Conservation (phyloP, 2,329 filamentous ascomycete species). For the Sclerotinia sclerotiorum region DNA sequence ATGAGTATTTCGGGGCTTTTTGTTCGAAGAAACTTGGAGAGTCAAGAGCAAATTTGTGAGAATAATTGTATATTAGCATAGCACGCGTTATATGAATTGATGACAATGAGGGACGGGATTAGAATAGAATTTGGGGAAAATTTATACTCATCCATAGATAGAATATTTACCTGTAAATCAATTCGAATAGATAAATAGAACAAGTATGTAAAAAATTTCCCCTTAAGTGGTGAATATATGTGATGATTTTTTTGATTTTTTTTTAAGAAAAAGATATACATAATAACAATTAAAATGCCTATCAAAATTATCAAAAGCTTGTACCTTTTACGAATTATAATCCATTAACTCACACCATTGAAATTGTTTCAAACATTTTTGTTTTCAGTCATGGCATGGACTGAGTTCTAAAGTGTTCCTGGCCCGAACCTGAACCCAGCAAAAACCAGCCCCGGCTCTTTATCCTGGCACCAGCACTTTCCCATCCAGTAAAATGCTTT, state of each 20-base stretch:
- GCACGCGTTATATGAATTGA: neutral
- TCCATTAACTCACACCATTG: too few relatives aligned
- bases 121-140: neutral
- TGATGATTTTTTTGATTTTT: too few relatives aligned
- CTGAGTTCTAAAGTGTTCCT: neutral
- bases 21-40: slow-evolving; percentile 58
- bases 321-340: too few relatives aligned
- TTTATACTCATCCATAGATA: neutral
- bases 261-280: too few relatives aligned
- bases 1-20: slow-evolving; percentile 78
- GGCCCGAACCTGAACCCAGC: neutral
- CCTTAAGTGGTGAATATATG: too few relatives aligned
- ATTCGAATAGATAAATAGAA: neutral
- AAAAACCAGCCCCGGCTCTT: neutral
- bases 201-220: too few relatives aligned
- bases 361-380: too few relatives aligned
- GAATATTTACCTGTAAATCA: neutral
- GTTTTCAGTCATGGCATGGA: too few relatives aligned
- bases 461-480: neutral
- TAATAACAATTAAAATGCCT: too few relatives aligned
- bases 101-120: neutral
- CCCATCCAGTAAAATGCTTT: slow-evolving; percentile 14
- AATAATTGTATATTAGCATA: neutral
- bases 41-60: slow-evolving; percentile 44
- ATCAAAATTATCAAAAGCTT: too few relatives aligned